These are phyloP conservation scores for Flaveria robusta DNA, from an alignment of 129 eudicot species.

Conservation along the genomic window DNA sequence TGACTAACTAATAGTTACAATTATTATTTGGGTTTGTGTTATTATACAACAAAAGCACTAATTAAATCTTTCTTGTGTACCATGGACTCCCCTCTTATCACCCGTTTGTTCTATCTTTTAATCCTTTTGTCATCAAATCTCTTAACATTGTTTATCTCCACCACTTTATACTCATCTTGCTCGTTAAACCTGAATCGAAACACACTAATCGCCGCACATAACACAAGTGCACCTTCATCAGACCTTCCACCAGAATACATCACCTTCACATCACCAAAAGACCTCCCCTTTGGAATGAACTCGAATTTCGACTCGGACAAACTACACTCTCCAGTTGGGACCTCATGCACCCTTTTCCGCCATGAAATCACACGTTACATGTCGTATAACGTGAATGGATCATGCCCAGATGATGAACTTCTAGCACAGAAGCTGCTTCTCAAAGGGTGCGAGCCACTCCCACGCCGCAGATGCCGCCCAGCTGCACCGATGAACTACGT, in stretches of 20 bases:
- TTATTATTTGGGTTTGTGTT: conserved; percentile 1
- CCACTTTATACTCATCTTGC: conserved; percentile 46
- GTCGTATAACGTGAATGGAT: conserved; percentile 55
- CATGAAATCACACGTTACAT: conserved; percentile 43
- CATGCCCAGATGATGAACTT: conserved; percentile 69
- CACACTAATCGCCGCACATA: conserved; percentile 3
- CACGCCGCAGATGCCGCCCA: conserved; percentile 70
- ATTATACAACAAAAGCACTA: conserved; percentile 12
- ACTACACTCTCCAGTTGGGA: conserved; percentile 61
- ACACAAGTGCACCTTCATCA: conserved; percentile 6
- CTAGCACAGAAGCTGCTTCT: conserved; percentile 61
- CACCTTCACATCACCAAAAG: conserved; percentile 61
- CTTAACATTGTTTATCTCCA: conserved; percentile 53
- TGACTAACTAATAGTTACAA: conserved; percentile 1
- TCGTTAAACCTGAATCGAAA: conserved; percentile 28
- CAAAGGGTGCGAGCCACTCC: conserved; percentile 74
- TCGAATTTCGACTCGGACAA: conserved; percentile 52
- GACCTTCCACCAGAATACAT: conserved; percentile 58
- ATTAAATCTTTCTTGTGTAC: conserved; percentile 25
- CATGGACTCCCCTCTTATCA: conserved; percentile 44
- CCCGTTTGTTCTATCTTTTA: conserved; percentile 43
- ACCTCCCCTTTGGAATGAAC: conserved; percentile 65
- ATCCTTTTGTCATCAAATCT: conserved; percentile 59
- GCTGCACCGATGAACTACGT: conserved; percentile 45
- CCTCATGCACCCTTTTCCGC: conserved; percentile 47